Base-by-base conservation (phyloP, 2,329 filamentous ascomycete species). In the Fusarium fujikuroi region DNA sequence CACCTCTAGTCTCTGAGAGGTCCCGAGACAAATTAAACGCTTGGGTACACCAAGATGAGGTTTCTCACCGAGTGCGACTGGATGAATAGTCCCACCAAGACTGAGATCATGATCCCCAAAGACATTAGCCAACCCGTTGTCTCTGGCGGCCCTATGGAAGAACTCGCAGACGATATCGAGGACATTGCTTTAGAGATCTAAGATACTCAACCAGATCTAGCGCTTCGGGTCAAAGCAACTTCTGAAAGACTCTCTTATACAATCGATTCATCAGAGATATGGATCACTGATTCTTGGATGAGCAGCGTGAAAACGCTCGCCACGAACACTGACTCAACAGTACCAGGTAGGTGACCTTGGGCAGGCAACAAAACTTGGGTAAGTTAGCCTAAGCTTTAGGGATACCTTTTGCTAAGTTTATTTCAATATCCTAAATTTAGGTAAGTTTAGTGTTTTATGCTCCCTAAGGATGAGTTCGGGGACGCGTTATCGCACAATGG, bases 51-150 rank as follows among this genome's bases (percentile, higher is more conserved):
- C 0, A 12, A 49, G 28, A 49, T 32, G 28, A 47, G 14, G 3
- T 1, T 32, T 7, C 5, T 49, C 28, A 18, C 2, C 2, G 16
- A 7, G 0, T 12, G 28, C 7, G 46, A 30, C 19, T 30, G 7
- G 15, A 30, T 49, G 10, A 49, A 32, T 1, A 18, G 9, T 3
- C 21, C 28, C 0, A n/a, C 28, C 5, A 32, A 49, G 15, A 12
- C 18, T 8, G 28, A n/a, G 15, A 32, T 14, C 28, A 23, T 23
- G 21, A 2, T 23, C 6, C 14, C 10, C 10, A 14, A 32, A 21
- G 15, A 49, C 21, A 7, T 23, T 5, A n/a, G 46, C 15, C 28
- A 32, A 18, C 15, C 21, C 3, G 21, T 23, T 3, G 18, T 49
- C 10, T 32, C 10, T 49, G 28, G 28, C 28, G 28, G 5, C 1